These are phyloP conservation scores for Agaricus bisporus DNA, from an alignment of 768 basidiomycete species.

Conservation along the genomic window DNA sequence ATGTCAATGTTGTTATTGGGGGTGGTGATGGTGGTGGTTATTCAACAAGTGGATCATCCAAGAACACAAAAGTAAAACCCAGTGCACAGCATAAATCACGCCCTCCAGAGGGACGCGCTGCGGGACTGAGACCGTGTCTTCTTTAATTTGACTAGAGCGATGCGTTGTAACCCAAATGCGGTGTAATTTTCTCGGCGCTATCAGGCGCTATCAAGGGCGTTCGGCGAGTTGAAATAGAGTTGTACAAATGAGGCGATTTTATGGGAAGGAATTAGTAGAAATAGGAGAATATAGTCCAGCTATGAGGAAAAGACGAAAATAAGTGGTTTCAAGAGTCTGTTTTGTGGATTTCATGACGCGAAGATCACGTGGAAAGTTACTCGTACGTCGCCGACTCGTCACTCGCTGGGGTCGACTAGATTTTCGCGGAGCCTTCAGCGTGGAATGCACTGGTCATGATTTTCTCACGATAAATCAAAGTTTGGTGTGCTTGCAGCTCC, in stretches of 20 bases:
- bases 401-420: too few species aligned
- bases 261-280: neutral
- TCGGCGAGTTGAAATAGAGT: too few species aligned
- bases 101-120: constrained; percentile 1
- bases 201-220: neutral
- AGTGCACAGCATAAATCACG: neutral
- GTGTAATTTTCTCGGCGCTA: neutral
- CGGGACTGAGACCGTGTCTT: neutral
- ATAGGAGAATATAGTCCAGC: neutral
- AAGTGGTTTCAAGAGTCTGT: neutral
- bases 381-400: too few species aligned
- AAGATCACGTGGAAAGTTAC: too few species aligned
- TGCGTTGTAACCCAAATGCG: neutral
- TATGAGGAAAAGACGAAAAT: neutral
- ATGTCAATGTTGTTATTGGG: neutral
- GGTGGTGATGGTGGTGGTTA: too few species aligned
- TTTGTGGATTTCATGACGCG: too few species aligned
- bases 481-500: too few species aligned
- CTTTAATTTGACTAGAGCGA: neutral
- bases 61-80: neutral
- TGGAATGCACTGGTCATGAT: too few species aligned
- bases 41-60: too few species aligned
- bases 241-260: neutral
- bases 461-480: too few species aligned
- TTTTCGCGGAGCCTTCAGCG: too few species aligned